Percentiles rank a stretch among this genome's conserved stretches.
Conservation (phyloP, 2,329 filamentous ascomycete species). For the Penicillium polonicum region DNA sequence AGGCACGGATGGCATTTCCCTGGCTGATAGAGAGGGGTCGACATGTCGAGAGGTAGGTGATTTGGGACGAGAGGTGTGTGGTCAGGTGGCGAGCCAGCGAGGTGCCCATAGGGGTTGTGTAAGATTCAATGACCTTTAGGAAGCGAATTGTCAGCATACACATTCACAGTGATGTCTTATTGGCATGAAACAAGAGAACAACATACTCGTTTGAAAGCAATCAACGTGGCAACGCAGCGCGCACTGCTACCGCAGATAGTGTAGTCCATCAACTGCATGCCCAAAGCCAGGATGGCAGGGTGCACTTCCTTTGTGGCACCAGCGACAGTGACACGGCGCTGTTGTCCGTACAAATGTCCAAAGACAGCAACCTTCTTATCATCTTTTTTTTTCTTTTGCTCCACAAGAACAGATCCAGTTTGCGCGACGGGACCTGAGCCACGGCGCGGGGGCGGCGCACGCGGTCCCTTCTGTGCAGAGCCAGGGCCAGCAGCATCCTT, state of each 20-base stretch:
- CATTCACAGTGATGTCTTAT: not conserved
- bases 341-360: slow-evolving; percentile 77
- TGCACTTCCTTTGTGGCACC: slow-evolving; percentile 72
- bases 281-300: slow-evolving; percentile 78
- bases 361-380: slow-evolving; percentile 73
- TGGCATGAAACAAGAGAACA: not conserved
- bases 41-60: slow-evolving; percentile 89
- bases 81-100: slow-evolving; percentile 89
- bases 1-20: slow-evolving; percentile 92
- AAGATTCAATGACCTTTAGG: slow-evolving; percentile 79
- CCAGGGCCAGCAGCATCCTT: slow-evolving; percentile 30
- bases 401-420: slow-evolving; percentile 36
- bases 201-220: slow-evolving; percentile 81
- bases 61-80: slow-evolving; percentile 89
- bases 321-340: slow-evolving; percentile 63
- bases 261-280: slow-evolving; percentile 87
- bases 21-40: slow-evolving; percentile 95
- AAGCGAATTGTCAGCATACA: slow-evolving; percentile 18
- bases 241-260: slow-evolving; percentile 85
- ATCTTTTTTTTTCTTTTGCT: slow-evolving; percentile 56
- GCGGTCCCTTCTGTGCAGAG: slow-evolving; percentile 34
- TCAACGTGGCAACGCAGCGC: slow-evolving; percentile 78
- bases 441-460: slow-evolving; percentile 32
- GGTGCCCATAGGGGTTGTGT: slow-evolving; percentile 79
- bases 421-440: slow-evolving; percentile 33